Evolutionary conservation across 2,329 filamentous ascomycete genomes (phyloP).

Genomic region (Fusarium albosuccineum): DNA sequence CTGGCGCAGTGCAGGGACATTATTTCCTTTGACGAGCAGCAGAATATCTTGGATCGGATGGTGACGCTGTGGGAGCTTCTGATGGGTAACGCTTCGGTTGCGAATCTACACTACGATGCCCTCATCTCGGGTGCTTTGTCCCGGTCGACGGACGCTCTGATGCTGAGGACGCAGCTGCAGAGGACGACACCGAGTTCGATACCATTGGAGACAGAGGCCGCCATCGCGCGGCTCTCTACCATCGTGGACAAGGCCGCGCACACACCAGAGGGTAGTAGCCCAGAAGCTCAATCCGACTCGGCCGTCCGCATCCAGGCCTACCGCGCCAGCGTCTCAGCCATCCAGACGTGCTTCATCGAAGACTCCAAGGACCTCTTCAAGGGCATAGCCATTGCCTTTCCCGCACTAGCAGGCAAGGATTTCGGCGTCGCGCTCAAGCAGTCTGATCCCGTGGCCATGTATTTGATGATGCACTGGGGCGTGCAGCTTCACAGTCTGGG

Average conservation of each 20-base stretch:
- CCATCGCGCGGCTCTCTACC: constrained; percentile 14
- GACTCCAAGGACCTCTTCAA: constrained; percentile 49
- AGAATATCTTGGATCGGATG: constrained; percentile 36
- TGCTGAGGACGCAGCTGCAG: constrained; percentile 21
- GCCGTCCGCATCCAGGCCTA: constrained; percentile 18
- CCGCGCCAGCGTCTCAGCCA: constrained; percentile 46
- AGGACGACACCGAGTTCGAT: constrained; percentile 12
- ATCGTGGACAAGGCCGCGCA: constrained; percentile 35
- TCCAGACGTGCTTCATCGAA: constrained; percentile 52
- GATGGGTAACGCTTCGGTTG: constrained; percentile 37
- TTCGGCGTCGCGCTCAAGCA: constrained; percentile 49
- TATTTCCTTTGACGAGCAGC: constrained; percentile 16
- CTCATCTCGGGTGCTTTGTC: constrained; percentile 36
- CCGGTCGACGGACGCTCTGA: constrained; percentile 29
- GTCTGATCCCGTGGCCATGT: constrained; percentile 52
- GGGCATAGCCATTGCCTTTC: constrained; percentile 50
- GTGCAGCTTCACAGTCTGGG: constrained; percentile 49
- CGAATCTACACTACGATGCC: constrained; percentile 30
- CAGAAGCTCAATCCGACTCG: constrained; percentile 4
- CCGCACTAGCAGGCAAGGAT: constrained; percentile 46
- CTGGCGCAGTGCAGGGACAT: constrained; percentile 37
- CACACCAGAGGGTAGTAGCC: neutral
- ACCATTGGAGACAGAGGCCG: constrained; percentile 12
- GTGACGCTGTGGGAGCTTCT: constrained; percentile 37
- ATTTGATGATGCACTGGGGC: constrained; percentile 55